These are phyloP conservation scores for Babesia caballi DNA, from an alignment of 169 alveolate species.

Conservation along the genomic window DNA sequence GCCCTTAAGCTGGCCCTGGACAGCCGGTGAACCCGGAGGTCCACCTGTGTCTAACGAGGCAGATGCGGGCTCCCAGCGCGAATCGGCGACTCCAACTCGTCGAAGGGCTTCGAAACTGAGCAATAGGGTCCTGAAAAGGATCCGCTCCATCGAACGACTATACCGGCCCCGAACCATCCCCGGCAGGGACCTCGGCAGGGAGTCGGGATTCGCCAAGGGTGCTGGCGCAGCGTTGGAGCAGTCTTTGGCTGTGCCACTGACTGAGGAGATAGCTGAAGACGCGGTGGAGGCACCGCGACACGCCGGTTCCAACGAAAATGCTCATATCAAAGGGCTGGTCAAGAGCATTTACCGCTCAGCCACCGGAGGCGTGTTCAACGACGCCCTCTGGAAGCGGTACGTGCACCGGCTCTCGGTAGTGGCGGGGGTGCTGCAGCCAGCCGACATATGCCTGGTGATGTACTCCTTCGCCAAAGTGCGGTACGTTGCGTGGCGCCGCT, in stretches of 20 bases:
- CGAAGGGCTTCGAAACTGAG: slow-evolving; percentile 18
- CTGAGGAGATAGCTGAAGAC: slow-evolving; percentile 6
- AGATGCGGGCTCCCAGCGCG: not conserved
- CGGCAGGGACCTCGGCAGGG: not conserved
- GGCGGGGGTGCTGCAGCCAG: slow-evolving; percentile 58
- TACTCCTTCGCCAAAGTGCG: slow-evolving; percentile 77
- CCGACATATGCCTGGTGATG: slow-evolving; percentile 69
- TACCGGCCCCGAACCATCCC: slow-evolving; percentile 6
- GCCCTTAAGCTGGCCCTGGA: not conserved
- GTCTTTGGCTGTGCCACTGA: too few species aligned
- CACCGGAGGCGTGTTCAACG: slow-evolving; percentile 72
- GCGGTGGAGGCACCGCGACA: slow-evolving; percentile 1
- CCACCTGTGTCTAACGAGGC: not conserved
- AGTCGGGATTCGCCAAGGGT: not conserved
- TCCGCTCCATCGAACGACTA: slow-evolving; percentile 47
- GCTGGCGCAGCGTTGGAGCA: not conserved
- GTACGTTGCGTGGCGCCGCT: slow-evolving; percentile 1
- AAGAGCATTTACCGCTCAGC: slow-evolving; percentile 70
- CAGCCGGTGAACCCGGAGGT: not conserved
- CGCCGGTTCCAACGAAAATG: slow-evolving; percentile 1
- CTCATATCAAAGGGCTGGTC: slow-evolving; percentile 52
- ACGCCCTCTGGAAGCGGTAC: slow-evolving; percentile 74
- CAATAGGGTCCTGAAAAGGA: slow-evolving; percentile 30
- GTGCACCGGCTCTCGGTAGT: slow-evolving; percentile 59
- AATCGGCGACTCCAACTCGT: too few species aligned